Evolutionary conservation across 305 asterid species (phyloP), one percentile per base, ranked within the genome.

Genomic region (Solanum hybrid): DNA sequence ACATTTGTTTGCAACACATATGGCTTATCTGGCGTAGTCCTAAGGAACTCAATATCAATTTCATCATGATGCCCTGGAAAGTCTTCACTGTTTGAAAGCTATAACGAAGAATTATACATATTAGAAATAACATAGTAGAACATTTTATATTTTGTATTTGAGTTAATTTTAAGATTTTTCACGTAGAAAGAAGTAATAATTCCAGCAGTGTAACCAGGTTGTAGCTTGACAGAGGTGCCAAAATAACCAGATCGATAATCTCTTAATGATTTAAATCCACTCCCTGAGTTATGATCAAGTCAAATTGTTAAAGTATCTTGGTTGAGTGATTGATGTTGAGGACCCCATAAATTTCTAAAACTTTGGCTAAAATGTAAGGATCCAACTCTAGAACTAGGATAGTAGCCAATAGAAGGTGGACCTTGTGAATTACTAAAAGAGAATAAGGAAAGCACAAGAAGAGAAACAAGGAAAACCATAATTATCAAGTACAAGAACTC

Each of bases 1-100:
- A 97, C 98, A 86, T 95, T 96, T 84, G 99, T 97, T 91, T 97
- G 99, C 78, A 97, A 61, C 4, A 94, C 95, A n/a, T 97, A 96
- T 24, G 99, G 98, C 89, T 94, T 92, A 33, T 91, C 94, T 40
- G 87, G 88, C 29, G 94, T 95, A 1, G 96, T 96, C 20, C 98
- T 97, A 0, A 96, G 94, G 86, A 96, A 96, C 86, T 96, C 99
- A 1, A 96, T 94, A 87, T 96, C 99, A 1, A 97, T 91, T 91
- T 97, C 99, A 81, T 97, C 97, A 36, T 97, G 99, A 28, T 92
- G 39, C 22, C 99, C 98, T 1, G 96, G 98, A 73, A 92, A 93
- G 9, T 92, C 95, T 91, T 95, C 96, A 26, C 90, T 91, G 92
- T 97, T 97, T 2, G 99, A 96, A 11, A 97, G 93, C 98, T 97